A percentile compares a stretch with the other conserved stretches of the same genome.
phyloP scores from a whole-genome alignment of 2,329 filamentous ascomycete genomes.

The Macroventuria anomochaeta region DNA sequence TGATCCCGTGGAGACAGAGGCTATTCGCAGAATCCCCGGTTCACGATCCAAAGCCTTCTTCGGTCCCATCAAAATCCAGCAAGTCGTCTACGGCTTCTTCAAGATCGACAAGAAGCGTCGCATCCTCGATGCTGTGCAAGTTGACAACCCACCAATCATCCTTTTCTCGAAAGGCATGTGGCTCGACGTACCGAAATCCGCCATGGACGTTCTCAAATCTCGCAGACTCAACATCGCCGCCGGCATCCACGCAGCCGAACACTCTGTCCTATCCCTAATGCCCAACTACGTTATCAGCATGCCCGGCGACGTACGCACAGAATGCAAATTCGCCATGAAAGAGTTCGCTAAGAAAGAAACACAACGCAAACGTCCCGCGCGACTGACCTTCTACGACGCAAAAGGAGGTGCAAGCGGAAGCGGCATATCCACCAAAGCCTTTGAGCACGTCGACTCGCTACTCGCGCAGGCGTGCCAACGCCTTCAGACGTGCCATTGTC shows the following conservation, averaged over 20 bases:
- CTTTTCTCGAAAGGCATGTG: conserved; percentile 89
- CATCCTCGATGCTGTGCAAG: conserved; percentile 88
- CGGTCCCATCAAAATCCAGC: conserved; percentile 82
- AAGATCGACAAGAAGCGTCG: conserved; percentile 87
- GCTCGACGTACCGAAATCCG: conserved; percentile 84
- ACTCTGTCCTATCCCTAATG: conserved; percentile 84
- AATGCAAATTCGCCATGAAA: conserved; percentile 89
- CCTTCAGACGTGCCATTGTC: conserved; percentile 77
- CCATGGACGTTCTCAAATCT: conserved; percentile 78
- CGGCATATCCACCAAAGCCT: conserved; percentile 90
- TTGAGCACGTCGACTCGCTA: conserved; percentile 86
- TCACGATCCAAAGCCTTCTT: conserved; percentile 78
- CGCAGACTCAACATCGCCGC: conserved; percentile 80
- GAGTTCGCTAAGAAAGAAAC: conserved; percentile 78
- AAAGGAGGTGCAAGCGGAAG: conserved; percentile 85
- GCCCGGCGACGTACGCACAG: conserved; percentile 90
- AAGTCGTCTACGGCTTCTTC: conserved; percentile 95
- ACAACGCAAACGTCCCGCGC: conserved; percentile 79
- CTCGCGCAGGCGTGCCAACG: conserved; percentile 77
- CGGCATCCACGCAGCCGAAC: conserved; percentile 93
- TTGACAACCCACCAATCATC: conserved; percentile 91
- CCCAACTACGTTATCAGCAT: conserved; percentile 90
- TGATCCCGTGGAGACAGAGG: conserved; percentile 90
- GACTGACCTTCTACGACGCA: conserved; percentile 92
- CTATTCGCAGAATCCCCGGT: conserved; percentile 73